These are phyloP conservation scores for Penicillium simplicissimum DNA, from an alignment of 495 filamentous ascomycete genomes.

Conservation along the genomic window DNA sequence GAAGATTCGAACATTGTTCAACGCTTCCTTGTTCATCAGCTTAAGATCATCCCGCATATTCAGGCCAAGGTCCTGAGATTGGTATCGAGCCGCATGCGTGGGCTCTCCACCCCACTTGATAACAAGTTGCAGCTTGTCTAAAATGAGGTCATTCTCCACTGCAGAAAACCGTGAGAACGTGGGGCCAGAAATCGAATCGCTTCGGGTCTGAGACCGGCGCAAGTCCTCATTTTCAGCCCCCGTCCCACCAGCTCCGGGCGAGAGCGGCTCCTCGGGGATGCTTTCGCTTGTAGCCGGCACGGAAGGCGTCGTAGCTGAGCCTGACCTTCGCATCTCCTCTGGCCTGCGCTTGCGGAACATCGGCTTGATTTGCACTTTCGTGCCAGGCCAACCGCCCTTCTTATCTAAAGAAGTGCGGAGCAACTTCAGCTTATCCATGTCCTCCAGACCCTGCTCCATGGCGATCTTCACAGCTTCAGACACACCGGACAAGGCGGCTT, in stretches of 20 bases:
- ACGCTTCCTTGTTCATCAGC: constrained; percentile 86
- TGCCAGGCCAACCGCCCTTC: constrained; percentile 91
- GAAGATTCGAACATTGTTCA: constrained; percentile 89
- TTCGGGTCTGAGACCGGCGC: constrained; percentile 55
- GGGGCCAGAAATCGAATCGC: constrained; percentile 80
- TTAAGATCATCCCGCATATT: constrained; percentile 95
- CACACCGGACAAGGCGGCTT: constrained; percentile 86
- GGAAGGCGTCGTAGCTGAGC: constrained; percentile 10
- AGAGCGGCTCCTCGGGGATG: constrained; percentile 24
- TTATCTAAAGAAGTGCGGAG: constrained; percentile 83
- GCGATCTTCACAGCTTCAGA: constrained; percentile 79
- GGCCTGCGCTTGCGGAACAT: constrained; percentile 86
- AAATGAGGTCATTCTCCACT: constrained; percentile 79
- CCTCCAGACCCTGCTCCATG: constrained; percentile 74
- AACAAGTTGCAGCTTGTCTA: constrained; percentile 95
- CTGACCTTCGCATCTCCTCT: constrained; percentile 49
- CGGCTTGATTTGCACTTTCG: constrained; percentile 98
- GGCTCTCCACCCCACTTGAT: constrained; percentile 99
- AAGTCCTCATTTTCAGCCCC: constrained; percentile 29
- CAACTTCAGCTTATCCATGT: constrained; percentile 78
- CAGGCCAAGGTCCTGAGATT: constrained; percentile 88
- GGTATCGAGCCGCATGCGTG: constrained; percentile 94
- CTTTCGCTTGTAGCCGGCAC: constrained; percentile 11
- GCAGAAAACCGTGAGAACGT: constrained; percentile 89
- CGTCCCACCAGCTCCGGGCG: constrained; percentile 22